Conservation (phyloP, 2,329 filamentous ascomycete genomes). For the Clarireedia sp. region DNA sequence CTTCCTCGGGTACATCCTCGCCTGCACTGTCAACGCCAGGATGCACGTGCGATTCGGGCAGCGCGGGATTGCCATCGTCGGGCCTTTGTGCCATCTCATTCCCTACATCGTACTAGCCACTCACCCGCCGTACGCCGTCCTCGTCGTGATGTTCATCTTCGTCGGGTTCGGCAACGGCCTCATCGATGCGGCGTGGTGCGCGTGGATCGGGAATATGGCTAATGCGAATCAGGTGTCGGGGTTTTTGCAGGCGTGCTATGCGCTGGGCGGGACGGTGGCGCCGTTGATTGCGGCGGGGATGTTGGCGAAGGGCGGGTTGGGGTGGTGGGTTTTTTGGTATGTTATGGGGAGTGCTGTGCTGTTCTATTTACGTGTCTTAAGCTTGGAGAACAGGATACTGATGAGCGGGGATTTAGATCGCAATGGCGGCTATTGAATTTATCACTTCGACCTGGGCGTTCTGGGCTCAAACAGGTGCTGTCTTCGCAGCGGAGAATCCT, state of each 20-base stretch:
- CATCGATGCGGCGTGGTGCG: slow-evolving; percentile 52
- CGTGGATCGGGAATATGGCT: slow-evolving; percentile 59
- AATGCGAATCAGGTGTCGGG: slow-evolving; percentile 65
- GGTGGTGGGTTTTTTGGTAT: slow-evolving; percentile 72
- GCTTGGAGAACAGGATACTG: not conserved
- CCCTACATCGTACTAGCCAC: slow-evolving; percentile 39
- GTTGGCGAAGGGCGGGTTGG: slow-evolving; percentile 52
- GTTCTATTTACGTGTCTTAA: not conserved
- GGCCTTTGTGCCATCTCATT: slow-evolving; percentile 14
- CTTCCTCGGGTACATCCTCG: slow-evolving; percentile 54
- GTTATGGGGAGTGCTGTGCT: slow-evolving; percentile 49
- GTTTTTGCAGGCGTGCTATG: slow-evolving; percentile 65
- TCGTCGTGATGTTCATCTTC: slow-evolving; percentile 57
- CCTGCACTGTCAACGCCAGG: slow-evolving; percentile 56
- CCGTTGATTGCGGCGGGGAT: slow-evolving; percentile 40
- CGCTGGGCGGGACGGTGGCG: slow-evolving; percentile 60
- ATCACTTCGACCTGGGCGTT: slow-evolving; percentile 46
- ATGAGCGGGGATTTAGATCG: slow-evolving; percentile 34
- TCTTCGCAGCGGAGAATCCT: slow-evolving; percentile 41
- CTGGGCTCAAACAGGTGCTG: slow-evolving; percentile 50
- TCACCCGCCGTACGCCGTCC: slow-evolving; percentile 61
- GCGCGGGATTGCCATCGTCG: slow-evolving; percentile 41
- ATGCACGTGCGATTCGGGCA: slow-evolving; percentile 53
- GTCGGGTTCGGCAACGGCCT: slow-evolving; percentile 66
- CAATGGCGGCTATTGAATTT: slow-evolving; percentile 48